Evolutionary conservation across 2,329 filamentous ascomycete species (phyloP), one percentile per base, ranked within the genome.

Genomic region (Phaeoacremonium minimum): DNA sequence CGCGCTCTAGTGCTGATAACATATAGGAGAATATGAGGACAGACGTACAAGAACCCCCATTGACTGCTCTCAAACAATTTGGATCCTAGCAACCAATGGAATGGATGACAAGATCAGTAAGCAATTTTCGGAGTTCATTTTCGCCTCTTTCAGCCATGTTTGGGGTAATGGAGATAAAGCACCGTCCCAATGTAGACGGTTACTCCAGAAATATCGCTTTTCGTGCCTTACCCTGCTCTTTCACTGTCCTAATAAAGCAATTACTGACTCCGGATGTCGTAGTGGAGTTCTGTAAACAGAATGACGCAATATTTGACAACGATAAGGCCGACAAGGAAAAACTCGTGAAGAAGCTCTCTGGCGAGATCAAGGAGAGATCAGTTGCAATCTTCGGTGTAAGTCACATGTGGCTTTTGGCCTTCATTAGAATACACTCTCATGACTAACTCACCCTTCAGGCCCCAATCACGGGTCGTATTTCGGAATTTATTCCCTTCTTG

Each of bases 51-150:
- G 36, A 2, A 41, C 40, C 1, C 47, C 40, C 3, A 43, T 71
- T 6, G 54, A 72, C 37, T 68, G 61, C 38, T 60, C 55, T 2
- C 65, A 66, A 33, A 65, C 63, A 0, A 67, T 73, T 7, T 72
- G 68, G 65, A 67, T 75, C 5, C 41, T 75, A 1, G 66, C 64
- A 0, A 72, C 68, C 0, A 72, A 72, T 33, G 51, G 55, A 8
- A 48, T 65, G 3, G 63, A 70, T 33, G 33, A 48, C 0, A 50
- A 34, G 0, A 70, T 73, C 18, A 52, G 57, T 5, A 36, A 48
- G 1, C n/a, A n/a, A n/a, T n/a, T n/a, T n/a, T n/a, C n/a, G n/a
- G n/a, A n/a, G n/a, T n/a, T n/a, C n/a, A n/a, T n/a, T n/a, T n/a
- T n/a, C n/a, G n/a, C n/a, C n/a, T n/a, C n/a, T n/a, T n/a, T n/a